phyloP scores from a whole-genome alignment of 1,284 basidiomycete genomes.

The Trichosporon inkin region DNA sequence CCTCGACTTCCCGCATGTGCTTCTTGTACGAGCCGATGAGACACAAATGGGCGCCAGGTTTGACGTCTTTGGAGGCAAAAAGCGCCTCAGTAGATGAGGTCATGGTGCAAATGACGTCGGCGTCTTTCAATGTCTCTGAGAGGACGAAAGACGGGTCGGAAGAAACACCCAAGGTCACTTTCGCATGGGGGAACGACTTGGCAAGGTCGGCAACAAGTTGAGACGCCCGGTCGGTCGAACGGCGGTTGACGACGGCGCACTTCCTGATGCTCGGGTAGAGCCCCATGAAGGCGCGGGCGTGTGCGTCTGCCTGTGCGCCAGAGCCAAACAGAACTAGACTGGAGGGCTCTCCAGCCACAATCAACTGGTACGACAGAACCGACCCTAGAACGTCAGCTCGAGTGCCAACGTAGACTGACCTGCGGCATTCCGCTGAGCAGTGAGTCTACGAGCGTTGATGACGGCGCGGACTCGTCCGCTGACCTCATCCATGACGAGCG shows the following conservation, averaged over 20 bases:
- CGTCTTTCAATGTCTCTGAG: slow-evolving; percentile 30
- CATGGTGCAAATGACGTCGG: slow-evolving; percentile 57
- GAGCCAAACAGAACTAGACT: slow-evolving; percentile 68
- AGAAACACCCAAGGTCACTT: slow-evolving; percentile 25
- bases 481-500: slow-evolving; percentile 66
- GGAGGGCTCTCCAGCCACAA: slow-evolving; percentile 52
- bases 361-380: slow-evolving; percentile 61
- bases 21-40: slow-evolving; percentile 71
- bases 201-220: slow-evolving; percentile 53
- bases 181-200: slow-evolving; percentile 51
- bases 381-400: slow-evolving; percentile 47
- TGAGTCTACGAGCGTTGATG: slow-evolving; percentile 69
- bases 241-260: slow-evolving; percentile 64
- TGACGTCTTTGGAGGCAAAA: slow-evolving; percentile 56
- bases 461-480: slow-evolving; percentile 65
- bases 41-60: slow-evolving; percentile 63
- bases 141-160: slow-evolving; percentile 22
- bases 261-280: slow-evolving; percentile 58
- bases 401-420: slow-evolving; percentile 52
- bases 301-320: slow-evolving; percentile 61
- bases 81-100: slow-evolving; percentile 68
- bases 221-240: slow-evolving; percentile 56
- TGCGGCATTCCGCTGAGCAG: slow-evolving; percentile 73
- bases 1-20: slow-evolving; percentile 70
- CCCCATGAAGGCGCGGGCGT: slow-evolving; percentile 62